These are phyloP conservation scores for Aspergillus egyptiacus DNA, from an alignment of 495 filamentous ascomycete genomes.

Conservation along the genomic window DNA sequence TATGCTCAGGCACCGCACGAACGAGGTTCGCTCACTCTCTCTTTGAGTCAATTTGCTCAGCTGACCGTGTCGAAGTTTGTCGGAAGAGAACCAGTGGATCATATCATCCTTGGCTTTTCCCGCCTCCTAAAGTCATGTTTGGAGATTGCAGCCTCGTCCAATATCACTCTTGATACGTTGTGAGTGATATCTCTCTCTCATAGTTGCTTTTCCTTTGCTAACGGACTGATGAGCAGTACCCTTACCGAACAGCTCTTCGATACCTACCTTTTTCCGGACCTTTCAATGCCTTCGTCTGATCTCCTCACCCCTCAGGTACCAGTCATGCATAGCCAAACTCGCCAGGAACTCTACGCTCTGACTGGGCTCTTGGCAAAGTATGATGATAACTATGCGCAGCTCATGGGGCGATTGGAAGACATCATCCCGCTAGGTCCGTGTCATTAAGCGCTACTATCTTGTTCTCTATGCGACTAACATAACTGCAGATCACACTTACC, in stretches of 20 bases:
- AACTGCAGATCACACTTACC: slow-evolving; percentile 45
- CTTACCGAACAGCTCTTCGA: slow-evolving; percentile 57
- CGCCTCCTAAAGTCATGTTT: slow-evolving; percentile 45
- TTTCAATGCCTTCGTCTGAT: slow-evolving; percentile 30
- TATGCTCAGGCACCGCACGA: slow-evolving; percentile 48
- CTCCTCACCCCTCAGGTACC: slow-evolving; percentile 34
- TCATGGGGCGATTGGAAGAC: slow-evolving; percentile 49
- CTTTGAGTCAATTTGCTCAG: neutral
- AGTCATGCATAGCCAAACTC: slow-evolving; percentile 49
- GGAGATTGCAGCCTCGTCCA: slow-evolving; percentile 39
- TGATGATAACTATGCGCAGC: slow-evolving; percentile 41
- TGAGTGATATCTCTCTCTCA: neutral
- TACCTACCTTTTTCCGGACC: slow-evolving; percentile 63
- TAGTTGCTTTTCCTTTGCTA: slow-evolving; percentile 1
- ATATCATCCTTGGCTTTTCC: slow-evolving; percentile 43
- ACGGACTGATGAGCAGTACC: slow-evolving; percentile 11
- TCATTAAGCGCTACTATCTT: neutral
- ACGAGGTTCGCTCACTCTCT: slow-evolving; percentile 34
- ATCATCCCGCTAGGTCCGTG: slow-evolving; percentile 45
- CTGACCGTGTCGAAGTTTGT: slow-evolving; percentile 37
- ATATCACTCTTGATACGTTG: slow-evolving; percentile 41
- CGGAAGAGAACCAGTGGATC: slow-evolving; percentile 45
- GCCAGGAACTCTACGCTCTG: slow-evolving; percentile 59
- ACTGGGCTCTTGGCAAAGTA: slow-evolving; percentile 54
- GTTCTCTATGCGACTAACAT: neutral